Evolutionary conservation across 78 protist species (phyloP).

Genomic region (Cavenderia fasciculata): DNA sequence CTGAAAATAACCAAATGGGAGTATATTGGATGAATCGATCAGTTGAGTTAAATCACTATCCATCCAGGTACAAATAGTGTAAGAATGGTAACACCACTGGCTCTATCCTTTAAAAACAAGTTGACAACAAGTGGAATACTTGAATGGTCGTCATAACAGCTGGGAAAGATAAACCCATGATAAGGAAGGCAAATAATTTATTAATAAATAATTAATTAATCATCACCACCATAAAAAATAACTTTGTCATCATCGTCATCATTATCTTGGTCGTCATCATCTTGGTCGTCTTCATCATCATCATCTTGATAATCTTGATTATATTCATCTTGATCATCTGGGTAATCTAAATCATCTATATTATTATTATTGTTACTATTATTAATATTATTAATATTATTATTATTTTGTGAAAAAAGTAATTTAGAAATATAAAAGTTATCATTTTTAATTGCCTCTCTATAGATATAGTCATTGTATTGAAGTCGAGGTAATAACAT

Average conservation of each 20-base stretch:
- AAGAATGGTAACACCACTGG: conserved; percentile 58
- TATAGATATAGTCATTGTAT: too few species aligned
- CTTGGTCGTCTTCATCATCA: neutral
- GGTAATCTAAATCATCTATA: neutral
- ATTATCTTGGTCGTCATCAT: neutral
- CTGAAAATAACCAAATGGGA: neutral
- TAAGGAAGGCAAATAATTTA: conserved; percentile 42
- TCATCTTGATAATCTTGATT: neutral
- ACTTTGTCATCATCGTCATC: neutral
- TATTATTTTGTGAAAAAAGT: too few species aligned
- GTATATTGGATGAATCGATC: too few species aligned
- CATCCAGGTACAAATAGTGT: too few species aligned
- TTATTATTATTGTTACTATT: neutral
- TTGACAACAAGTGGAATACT: conserved; percentile 23
- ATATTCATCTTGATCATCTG: neutral
- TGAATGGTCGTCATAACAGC: conserved; percentile 13
- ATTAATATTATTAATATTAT: too few species aligned
- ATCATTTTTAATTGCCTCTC: too few species aligned
- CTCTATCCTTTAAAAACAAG: conserved; percentile 56
- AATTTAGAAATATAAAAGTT: too few species aligned
- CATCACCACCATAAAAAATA: too few species aligned
- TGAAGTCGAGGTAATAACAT: too few species aligned
- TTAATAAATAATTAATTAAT: too few species aligned
- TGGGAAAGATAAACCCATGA: conserved; percentile 62
- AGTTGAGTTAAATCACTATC: neutral